Percentiles rank a stretch among this genome's conserved stretches.
These are phyloP conservation scores for Penicillium taxi DNA, from an alignment of 495 filamentous ascomycete genomes.

Conservation along the genomic window DNA sequence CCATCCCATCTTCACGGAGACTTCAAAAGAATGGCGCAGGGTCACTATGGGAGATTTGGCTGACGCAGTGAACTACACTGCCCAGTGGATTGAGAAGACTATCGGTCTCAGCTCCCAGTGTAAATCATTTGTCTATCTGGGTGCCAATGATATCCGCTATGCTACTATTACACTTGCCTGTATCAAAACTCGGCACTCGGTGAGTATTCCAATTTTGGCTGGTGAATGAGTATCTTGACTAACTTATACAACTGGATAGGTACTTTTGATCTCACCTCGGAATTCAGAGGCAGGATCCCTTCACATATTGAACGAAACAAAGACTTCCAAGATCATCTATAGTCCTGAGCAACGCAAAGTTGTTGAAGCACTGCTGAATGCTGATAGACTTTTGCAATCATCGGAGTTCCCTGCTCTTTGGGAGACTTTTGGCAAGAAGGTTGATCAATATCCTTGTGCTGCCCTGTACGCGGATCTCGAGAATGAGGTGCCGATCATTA, in stretches of 20 bases:
- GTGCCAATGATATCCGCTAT: constrained; percentile 19
- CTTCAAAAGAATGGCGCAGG: too few relatives aligned
- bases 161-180: constrained; percentile 9
- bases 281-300: constrained; percentile 27
- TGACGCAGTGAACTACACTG: constrained; percentile 38
- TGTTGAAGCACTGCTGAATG: too few relatives aligned
- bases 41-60: too few relatives aligned
- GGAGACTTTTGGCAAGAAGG: neutral
- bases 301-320: constrained; percentile 17
- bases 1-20: too few relatives aligned
- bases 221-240: neutral
- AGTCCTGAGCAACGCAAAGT: constrained; percentile 3
- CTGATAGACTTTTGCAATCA: too few relatives aligned
- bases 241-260: constrained; percentile 4
- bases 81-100: constrained; percentile 35
- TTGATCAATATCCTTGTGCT: constrained; percentile 12
- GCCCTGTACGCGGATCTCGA: constrained; percentile 21
- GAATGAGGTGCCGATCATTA: constrained; percentile 28
- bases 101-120: constrained; percentile 16
- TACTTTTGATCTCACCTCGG: constrained; percentile 22
- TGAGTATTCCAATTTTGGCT: neutral
- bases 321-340: constrained; percentile 12
- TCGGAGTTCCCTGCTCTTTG: constrained; percentile 1
- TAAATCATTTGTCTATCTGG: constrained; percentile 19
- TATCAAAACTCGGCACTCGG: constrained; percentile 11